Conservation (phyloP, 768 basidiomycete genomes). For the Pholiota microspora region DNA sequence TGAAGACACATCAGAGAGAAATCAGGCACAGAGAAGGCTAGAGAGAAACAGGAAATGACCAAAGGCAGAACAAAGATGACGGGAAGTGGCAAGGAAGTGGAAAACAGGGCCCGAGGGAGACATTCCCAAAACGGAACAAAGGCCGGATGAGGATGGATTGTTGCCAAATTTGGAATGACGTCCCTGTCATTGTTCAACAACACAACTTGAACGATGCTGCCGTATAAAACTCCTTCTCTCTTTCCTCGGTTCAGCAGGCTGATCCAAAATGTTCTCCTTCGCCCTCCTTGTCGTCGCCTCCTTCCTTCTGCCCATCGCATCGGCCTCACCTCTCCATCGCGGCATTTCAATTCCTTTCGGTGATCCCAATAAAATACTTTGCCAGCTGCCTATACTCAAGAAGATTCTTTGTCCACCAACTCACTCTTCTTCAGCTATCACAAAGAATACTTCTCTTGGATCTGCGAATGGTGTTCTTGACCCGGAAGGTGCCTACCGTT, state of each 20-base stretch:
- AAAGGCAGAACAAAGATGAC: slow-evolving; percentile 13
- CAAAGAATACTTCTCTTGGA: slow-evolving; percentile 49
- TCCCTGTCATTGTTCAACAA: slow-evolving; percentile 16
- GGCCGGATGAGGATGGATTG: slow-evolving; percentile 13
- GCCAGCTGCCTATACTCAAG: slow-evolving; percentile 43
- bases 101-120: slow-evolving; percentile 17
- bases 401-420: slow-evolving; percentile 40
- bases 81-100: no score
- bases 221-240: slow-evolving; percentile 15
- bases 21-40: neutral
- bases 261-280: slow-evolving; percentile 19
- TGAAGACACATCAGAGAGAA: neutral
- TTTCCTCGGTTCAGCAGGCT: slow-evolving; percentile 7
- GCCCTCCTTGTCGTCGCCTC: slow-evolving; percentile 20
- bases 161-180: slow-evolving; percentile 17
- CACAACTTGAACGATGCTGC: neutral
- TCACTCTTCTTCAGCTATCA: slow-evolving; percentile 20
- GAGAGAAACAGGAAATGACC: slow-evolving; percentile 7
- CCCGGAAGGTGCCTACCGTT: slow-evolving; percentile 49
- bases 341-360: slow-evolving; percentile 31
- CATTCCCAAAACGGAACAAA: slow-evolving; percentile 1
- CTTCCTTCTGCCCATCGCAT: slow-evolving; percentile 27
- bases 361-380: slow-evolving; percentile 40
- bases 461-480: slow-evolving; percentile 51
- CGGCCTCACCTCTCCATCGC: slow-evolving; percentile 28